Percentiles rank a stretch among this genome's conserved stretches.
These are phyloP conservation scores for Theileria equi DNA, from an alignment of 169 alveolate species.

Conservation along the genomic window DNA sequence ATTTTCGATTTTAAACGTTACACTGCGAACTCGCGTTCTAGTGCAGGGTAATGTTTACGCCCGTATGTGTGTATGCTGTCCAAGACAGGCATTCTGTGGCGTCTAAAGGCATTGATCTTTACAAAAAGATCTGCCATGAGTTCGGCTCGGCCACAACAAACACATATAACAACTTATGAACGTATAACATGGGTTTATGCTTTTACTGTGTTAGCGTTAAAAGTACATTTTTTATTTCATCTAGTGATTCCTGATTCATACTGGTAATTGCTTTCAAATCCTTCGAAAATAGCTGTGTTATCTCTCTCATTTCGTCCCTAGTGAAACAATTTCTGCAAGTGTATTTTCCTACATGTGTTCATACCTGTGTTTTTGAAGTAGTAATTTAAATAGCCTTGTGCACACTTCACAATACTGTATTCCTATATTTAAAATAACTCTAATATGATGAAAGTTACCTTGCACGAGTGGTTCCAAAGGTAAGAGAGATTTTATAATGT, in stretches of 20 bases:
- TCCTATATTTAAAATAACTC: slow-evolving; percentile 12
- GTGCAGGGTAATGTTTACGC: too few species aligned
- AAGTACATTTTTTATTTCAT: not conserved
- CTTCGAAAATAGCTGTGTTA: not conserved
- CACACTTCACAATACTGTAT: slow-evolving; percentile 54
- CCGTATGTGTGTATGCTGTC: slow-evolving; percentile 34
- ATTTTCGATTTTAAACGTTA: too few species aligned
- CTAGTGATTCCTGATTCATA: not conserved
- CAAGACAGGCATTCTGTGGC: slow-evolving; percentile 28
- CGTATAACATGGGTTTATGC: not conserved
- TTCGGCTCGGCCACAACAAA: slow-evolving; percentile 68
- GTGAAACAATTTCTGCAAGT: not conserved
- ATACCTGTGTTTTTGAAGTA: slow-evolving; percentile 35
- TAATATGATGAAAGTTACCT: slow-evolving; percentile 2
- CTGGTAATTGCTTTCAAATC: not conserved
- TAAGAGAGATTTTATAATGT: slow-evolving; percentile 20
- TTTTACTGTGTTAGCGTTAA: not conserved
- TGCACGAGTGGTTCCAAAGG: slow-evolving; percentile 43
- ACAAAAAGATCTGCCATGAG: slow-evolving; percentile 46
- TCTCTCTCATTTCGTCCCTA: not conserved
- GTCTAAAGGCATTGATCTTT: slow-evolving; percentile 54
- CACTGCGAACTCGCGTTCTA: not conserved
- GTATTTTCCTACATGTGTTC: not conserved
- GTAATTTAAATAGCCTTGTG: slow-evolving; percentile 36
- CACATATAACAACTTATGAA: slow-evolving; percentile 8